Conservation (phyloP, 768 basidiomycete genomes). For the Tubosaeta sp. region DNA sequence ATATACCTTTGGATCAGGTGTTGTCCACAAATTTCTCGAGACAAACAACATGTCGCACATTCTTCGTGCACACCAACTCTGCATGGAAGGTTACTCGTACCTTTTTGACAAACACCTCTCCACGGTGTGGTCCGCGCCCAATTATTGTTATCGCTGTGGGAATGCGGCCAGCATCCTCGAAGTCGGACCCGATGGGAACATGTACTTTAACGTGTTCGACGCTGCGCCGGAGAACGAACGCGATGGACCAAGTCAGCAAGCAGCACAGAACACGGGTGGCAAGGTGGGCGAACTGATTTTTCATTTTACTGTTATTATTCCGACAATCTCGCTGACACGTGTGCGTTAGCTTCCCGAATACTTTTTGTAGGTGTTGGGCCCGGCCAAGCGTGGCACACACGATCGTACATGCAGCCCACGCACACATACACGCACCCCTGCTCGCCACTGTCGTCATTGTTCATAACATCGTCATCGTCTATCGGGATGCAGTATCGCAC, state of each 20-base stretch:
- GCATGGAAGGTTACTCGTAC: conserved; percentile 99
- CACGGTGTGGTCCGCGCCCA: conserved; percentile 98
- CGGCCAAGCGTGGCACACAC: conserved; percentile 1
- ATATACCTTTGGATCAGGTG: conserved; percentile 97
- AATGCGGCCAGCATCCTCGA: conserved; percentile 96
- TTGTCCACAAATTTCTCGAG: conserved; percentile 95
- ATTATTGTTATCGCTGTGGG: conserved; percentile 98
- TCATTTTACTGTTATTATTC: not conserved
- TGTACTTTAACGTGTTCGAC: conserved; percentile 97
- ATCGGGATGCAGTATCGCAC: conserved; percentile 1
- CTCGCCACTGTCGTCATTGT: conserved; percentile 7
- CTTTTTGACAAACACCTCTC: conserved; percentile 93
- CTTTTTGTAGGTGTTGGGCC: conserved; percentile 45
- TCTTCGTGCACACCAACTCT: conserved; percentile 95
- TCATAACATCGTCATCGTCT: not conserved
- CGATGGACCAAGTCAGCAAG: conserved; percentile 81
- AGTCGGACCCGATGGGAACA: conserved; percentile 81
- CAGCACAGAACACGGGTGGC: conserved; percentile 61
- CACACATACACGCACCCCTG: not conserved
- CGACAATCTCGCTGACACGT: not conserved
- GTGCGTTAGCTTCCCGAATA: conserved; percentile 70
- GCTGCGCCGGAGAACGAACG: conserved; percentile 98
- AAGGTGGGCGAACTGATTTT: conserved; percentile 45
- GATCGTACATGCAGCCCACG: not conserved
- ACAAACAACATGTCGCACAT: conserved; percentile 97